Percentiles rank a stretch among this genome's conserved stretches.
Evolutionary conservation across 306 rosid species (phyloP).

Genomic region (Lablab purpureus): DNA sequence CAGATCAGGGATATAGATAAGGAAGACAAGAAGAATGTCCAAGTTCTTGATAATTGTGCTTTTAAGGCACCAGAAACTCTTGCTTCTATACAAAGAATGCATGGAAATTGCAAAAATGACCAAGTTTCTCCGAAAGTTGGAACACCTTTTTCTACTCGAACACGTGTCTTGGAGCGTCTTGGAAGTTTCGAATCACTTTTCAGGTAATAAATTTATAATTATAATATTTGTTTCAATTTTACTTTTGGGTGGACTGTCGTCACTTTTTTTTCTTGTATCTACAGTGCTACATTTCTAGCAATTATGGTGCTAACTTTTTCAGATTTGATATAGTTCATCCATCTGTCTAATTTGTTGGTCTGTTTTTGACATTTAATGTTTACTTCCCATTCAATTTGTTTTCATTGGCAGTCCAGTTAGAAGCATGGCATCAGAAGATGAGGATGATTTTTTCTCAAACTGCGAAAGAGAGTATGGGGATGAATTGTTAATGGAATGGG

Average conservation of each 20-base stretch:
- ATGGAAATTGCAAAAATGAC: conserved; percentile 58
- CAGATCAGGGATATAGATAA: conserved; percentile 66
- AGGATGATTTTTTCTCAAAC: conserved; percentile 66
- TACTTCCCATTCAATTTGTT: conserved; percentile 47
- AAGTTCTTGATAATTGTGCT: conserved; percentile 56
- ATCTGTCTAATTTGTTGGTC: not conserved
- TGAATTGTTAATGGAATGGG: conserved; percentile 82
- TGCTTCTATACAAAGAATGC: conserved; percentile 57
- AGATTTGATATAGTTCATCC: conserved; percentile 22
- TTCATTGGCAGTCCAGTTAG: conserved; percentile 93
- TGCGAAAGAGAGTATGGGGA: conserved; percentile 67
- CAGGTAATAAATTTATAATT: conserved; percentile 67
- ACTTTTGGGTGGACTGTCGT: conserved; percentile 28
- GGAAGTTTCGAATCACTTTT: conserved; percentile 82
- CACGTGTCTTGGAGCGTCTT: conserved; percentile 55
- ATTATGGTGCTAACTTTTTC: conserved; percentile 21
- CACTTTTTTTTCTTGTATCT: conserved; percentile 17
- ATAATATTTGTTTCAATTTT: conserved; percentile 23
- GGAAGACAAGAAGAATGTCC: conserved; percentile 59
- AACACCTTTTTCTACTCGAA: conserved; percentile 55
- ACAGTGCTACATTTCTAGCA: conserved; percentile 22
- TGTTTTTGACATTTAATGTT: conserved; percentile 23
- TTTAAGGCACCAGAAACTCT: conserved; percentile 58
- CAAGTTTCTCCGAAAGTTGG: conserved; percentile 63
- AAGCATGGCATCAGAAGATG: conserved; percentile 87